These are phyloP conservation scores for Papiliotrema laurentii DNA, from an alignment of 1,284 basidiomycete genomes.

Conservation along the genomic window DNA sequence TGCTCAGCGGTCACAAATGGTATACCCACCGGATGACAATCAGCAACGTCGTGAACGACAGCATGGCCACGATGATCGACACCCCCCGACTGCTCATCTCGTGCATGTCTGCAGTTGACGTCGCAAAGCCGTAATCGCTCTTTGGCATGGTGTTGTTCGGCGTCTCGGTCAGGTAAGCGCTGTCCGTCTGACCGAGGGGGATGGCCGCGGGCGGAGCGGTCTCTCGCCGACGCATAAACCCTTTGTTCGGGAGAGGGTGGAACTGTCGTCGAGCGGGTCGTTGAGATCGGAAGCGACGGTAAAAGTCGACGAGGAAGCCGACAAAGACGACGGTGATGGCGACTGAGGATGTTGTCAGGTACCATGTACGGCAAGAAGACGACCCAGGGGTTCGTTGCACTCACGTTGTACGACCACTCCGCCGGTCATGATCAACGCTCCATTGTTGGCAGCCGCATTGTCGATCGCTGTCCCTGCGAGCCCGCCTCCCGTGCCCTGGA, in stretches of 20 bases:
- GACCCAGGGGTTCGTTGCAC: constrained; percentile 3
- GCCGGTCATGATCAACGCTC: constrained; percentile 28
- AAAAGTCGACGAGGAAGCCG: constrained; percentile 6
- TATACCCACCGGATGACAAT: constrained; percentile 28
- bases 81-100: neutral
- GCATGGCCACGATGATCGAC: constrained; percentile 11
- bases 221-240: neutral
- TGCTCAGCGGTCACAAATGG: neutral
- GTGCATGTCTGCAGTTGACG: neutral
- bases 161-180: too few relatives aligned
- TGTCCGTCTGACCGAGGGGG: too few relatives aligned
- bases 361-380: neutral
- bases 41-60: constrained; percentile 25
- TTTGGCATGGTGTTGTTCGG: neutral
- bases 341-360: neutral
- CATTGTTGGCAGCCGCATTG: constrained; percentile 6
- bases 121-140: neutral
- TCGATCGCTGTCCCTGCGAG: constrained; percentile 12
- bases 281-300: neutral
- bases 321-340: constrained; percentile 34
- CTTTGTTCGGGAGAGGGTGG: neutral
- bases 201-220: neutral
- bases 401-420: constrained; percentile 13
- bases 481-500: constrained; percentile 40
- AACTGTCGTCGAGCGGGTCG: neutral